phyloP scores from a whole-genome alignment of 129 eudicot genomes.

The Calendula officinalis region DNA sequence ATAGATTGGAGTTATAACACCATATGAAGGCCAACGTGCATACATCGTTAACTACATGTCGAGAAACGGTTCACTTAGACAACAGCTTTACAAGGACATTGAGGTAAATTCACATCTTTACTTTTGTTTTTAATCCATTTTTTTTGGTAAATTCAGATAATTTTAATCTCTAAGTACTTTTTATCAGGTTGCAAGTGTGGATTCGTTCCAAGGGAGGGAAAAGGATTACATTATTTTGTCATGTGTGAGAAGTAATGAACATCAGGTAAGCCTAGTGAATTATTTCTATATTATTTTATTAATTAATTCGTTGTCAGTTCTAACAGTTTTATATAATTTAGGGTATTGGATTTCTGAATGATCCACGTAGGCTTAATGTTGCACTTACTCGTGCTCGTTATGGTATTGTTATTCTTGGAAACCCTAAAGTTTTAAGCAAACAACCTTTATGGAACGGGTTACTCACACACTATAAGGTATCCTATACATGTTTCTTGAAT shows the following conservation, averaged over 20 bases:
- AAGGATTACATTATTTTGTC: slow-evolving; percentile 90
- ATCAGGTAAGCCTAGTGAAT: slow-evolving; percentile 56
- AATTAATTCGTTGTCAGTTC: too few relatives aligned
- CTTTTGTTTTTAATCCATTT: neutral
- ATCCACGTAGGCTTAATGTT: slow-evolving; percentile 94
- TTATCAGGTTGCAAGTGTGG: slow-evolving; percentile 89
- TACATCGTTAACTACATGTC: slow-evolving; percentile 86
- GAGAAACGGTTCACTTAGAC: slow-evolving; percentile 78
- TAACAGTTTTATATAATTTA: slow-evolving; percentile 3
- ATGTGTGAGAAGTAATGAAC: slow-evolving; percentile 93
- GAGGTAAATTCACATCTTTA: slow-evolving; percentile 13
- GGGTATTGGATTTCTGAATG: slow-evolving; percentile 97
- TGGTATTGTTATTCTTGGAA: slow-evolving; percentile 91
- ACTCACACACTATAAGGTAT: slow-evolving; percentile 85
- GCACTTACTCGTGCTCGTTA: slow-evolving; percentile 96
- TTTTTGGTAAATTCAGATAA: neutral
- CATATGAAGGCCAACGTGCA: slow-evolving; percentile 82
- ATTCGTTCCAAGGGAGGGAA: slow-evolving; percentile 94
- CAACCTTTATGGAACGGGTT: slow-evolving; percentile 94
- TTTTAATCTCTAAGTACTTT: too few relatives aligned
- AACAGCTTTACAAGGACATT: slow-evolving; percentile 69
- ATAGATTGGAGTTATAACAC: slow-evolving; percentile 86
- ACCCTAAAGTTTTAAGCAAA: slow-evolving; percentile 89
- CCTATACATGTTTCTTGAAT: neutral
- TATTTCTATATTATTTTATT: neutral